Evolutionary conservation across 2,329 filamentous ascomycete species (phyloP).

Genomic region (Cladosporium phlei): DNA sequence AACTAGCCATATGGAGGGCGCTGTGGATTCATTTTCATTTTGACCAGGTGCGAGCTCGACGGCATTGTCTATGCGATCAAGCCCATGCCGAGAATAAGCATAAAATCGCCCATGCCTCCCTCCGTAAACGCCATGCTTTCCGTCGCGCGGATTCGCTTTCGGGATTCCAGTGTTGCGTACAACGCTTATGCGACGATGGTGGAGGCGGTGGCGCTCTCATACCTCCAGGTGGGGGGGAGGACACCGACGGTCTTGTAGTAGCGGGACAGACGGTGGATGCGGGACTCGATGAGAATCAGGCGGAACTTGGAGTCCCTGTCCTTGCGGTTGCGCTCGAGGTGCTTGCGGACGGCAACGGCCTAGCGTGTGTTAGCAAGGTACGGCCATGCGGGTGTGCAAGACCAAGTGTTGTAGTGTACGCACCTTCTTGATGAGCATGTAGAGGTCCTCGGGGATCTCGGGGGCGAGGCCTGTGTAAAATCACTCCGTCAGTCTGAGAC

Average conservation of each 20-base stretch:
- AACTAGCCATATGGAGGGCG: slow-evolving; percentile 12
- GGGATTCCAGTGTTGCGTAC: slow-evolving; percentile 7
- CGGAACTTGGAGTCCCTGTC: slow-evolving; percentile 99
- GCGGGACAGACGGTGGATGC: slow-evolving; percentile 98
- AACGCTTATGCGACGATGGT: slow-evolving; percentile 79
- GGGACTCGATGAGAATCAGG: slow-evolving; percentile 99
- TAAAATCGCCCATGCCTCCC: slow-evolving; percentile 13
- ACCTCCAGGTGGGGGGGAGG: slow-evolving; percentile 91
- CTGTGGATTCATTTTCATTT: slow-evolving; percentile 14
- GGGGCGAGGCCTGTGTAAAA: slow-evolving; percentile 81
- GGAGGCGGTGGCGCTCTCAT: slow-evolving; percentile 95
- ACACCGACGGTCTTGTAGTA: slow-evolving; percentile 97
- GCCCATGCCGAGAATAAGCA: slow-evolving; percentile 9
- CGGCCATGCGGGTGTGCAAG: slow-evolving; percentile 11
- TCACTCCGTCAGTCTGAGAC: slow-evolving; percentile 42
- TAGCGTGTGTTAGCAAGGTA: slow-evolving; percentile 33
- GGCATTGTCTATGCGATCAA: slow-evolving; percentile 13
- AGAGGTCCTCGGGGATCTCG: slow-evolving; percentile 98
- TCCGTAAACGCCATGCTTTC: slow-evolving; percentile 5
- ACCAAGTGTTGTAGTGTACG: slow-evolving; percentile 21
- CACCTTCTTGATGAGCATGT: slow-evolving; percentile 99
- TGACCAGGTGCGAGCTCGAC: slow-evolving; percentile 11
- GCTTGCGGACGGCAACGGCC: slow-evolving; percentile 99
- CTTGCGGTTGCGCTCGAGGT: slow-evolving; percentile 99
- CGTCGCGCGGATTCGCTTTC: slow-evolving; percentile 9